These are phyloP conservation scores for Ogataea kodamae DNA, from an alignment of 805 yeast species.

Conservation along the genomic window DNA sequence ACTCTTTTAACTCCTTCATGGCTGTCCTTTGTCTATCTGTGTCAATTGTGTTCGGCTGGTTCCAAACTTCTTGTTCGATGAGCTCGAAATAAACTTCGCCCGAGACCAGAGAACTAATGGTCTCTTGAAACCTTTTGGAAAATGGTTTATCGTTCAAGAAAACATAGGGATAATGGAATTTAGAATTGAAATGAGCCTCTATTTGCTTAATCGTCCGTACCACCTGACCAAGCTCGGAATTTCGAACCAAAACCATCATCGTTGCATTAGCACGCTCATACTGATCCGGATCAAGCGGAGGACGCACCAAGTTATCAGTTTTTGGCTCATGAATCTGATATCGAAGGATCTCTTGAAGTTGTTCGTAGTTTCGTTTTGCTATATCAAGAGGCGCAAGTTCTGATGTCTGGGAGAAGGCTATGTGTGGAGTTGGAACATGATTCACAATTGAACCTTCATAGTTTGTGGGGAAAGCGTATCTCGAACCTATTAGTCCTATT, in stretches of 20 bases:
- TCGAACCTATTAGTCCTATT: conserved; percentile 8
- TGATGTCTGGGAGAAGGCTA: too few relatives aligned
- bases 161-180: conserved; percentile 78
- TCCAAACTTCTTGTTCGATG: conserved; percentile 48
- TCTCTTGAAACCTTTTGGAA: conserved; percentile 49
- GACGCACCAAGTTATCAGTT: conserved; percentile 32
- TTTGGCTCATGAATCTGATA: conserved; percentile 47
- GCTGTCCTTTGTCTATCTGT: conserved; percentile 30
- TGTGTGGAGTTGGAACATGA: too few relatives aligned
- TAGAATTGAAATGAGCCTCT: conserved; percentile 61
- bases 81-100: conserved; percentile 46
- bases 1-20: conserved; percentile 33
- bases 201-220: conserved; percentile 53
- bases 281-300: conserved; percentile 23
- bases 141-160: conserved; percentile 73
- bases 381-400: too few relatives aligned
- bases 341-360: conserved; percentile 37
- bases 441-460: too few relatives aligned
- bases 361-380: conserved; percentile 38
- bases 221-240: conserved; percentile 51
- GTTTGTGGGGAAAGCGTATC: too few relatives aligned
- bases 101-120: conserved; percentile 39
- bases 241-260: conserved; percentile 66
- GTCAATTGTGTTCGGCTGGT: conserved; percentile 44
- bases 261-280: conserved; percentile 68